These are phyloP conservation scores for Podospora conica DNA, from an alignment of 495 filamentous ascomycete genomes.

Conservation along the genomic window DNA sequence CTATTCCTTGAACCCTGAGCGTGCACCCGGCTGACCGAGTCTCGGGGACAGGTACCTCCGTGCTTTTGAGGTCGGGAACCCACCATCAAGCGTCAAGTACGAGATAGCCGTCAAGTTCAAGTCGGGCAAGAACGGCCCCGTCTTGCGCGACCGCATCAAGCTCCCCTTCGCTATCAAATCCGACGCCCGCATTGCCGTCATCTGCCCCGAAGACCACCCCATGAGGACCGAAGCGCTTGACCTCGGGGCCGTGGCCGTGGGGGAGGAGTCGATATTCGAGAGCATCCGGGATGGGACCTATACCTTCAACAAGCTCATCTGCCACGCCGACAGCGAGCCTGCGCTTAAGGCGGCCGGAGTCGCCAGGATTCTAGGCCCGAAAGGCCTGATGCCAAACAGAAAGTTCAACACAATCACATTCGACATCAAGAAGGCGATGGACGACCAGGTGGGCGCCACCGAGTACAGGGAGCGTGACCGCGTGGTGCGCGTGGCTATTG, in stretches of 20 bases:
- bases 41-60: slow-evolving; percentile 64
- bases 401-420: slow-evolving; percentile 85
- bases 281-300: slow-evolving; percentile 65
- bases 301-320: slow-evolving; percentile 84
- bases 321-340: slow-evolving; percentile 67
- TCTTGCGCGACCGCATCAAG: slow-evolving; percentile 77
- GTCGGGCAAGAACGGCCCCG: slow-evolving; percentile 72
- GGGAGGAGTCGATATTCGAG: slow-evolving; percentile 80
- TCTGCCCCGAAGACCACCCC: slow-evolving; percentile 71
- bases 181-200: slow-evolving; percentile 77
- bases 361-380: slow-evolving; percentile 77
- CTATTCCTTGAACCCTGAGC: slow-evolving; percentile 11
- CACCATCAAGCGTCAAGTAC: slow-evolving; percentile 70
- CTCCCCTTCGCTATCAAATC: slow-evolving; percentile 86
- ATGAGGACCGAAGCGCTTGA: slow-evolving; percentile 60
- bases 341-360: slow-evolving; percentile 70
- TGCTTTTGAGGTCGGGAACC: slow-evolving; percentile 81
- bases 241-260: slow-evolving; percentile 74
- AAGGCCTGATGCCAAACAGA: slow-evolving; percentile 81
- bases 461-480: slow-evolving; percentile 82
- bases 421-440: slow-evolving; percentile 62
- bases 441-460: slow-evolving; percentile 72
- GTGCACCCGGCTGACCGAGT: not conserved
- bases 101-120: slow-evolving; percentile 75
- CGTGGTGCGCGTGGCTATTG: slow-evolving; percentile 80